Percentiles rank a stretch among this genome's conserved stretches.
These are phyloP conservation scores for Lentinus tigrinus DNA, from an alignment of 768 basidiomycete genomes.

Conservation along the genomic window DNA sequence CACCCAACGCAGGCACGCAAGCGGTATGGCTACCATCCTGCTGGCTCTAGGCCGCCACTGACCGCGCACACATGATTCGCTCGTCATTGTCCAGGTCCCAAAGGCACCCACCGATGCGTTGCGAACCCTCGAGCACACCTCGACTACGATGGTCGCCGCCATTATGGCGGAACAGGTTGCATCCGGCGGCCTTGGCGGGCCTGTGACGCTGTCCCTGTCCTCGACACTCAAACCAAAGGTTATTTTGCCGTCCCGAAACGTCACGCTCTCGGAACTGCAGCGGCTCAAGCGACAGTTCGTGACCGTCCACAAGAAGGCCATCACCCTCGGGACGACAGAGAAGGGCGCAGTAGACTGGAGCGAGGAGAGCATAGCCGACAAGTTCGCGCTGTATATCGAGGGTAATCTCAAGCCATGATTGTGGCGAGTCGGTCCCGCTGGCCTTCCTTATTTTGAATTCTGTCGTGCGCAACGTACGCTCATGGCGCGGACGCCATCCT, in stretches of 20 bases:
- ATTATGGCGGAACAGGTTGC: slow-evolving; percentile 65
- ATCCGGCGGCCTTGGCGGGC: slow-evolving; percentile 52
- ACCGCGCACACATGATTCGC: background rate
- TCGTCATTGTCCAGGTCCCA: slow-evolving; percentile 45
- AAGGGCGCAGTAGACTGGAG: slow-evolving; percentile 76
- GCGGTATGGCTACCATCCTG: slow-evolving; percentile 45
- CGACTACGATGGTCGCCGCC: slow-evolving; percentile 65
- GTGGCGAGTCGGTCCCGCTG: too few species aligned
- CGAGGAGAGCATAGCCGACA: slow-evolving; percentile 65
- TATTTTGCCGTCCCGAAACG: slow-evolving; percentile 61
- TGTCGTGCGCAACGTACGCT: background rate
- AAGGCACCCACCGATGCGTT: slow-evolving; percentile 90
- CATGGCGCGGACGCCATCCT: too few species aligned
- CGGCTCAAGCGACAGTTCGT: slow-evolving; percentile 91
- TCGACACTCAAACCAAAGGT: slow-evolving; percentile 45
- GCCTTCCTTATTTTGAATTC: background rate
- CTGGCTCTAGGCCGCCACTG: background rate
- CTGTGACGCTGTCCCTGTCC: slow-evolving; percentile 46
- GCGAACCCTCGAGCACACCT: slow-evolving; percentile 78
- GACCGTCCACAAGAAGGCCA: slow-evolving; percentile 83
- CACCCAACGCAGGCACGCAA: slow-evolving; percentile 83
- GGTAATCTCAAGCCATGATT: slow-evolving; percentile 56
- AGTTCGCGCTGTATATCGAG: slow-evolving; percentile 71
- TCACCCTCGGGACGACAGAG: slow-evolving; percentile 79
- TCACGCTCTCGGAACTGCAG: slow-evolving; percentile 88